phyloP scores from a whole-genome alignment of 257 asterid species.

The Solanum arcanum region DNA sequence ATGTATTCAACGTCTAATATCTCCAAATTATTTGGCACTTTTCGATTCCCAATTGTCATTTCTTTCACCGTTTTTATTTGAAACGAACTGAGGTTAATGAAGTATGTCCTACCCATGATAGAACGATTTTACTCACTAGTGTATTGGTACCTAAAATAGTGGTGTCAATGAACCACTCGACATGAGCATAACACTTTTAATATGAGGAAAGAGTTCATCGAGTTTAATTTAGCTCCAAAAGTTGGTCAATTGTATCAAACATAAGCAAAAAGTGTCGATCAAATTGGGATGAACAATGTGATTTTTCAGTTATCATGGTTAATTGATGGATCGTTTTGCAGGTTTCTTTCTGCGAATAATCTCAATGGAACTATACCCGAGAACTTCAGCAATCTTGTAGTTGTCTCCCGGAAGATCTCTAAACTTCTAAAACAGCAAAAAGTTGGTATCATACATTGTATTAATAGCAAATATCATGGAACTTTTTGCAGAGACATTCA shows the following conservation, averaged over 20 bases:
- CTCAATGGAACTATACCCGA: constrained; percentile 67
- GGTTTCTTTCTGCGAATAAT: constrained; percentile 31
- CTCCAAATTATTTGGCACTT: neutral
- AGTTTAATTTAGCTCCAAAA: neutral
- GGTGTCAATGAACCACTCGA: too few species aligned
- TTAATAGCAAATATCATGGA: neutral
- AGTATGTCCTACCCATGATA: too few species aligned
- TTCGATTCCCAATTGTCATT: neutral
- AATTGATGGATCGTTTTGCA: constrained; percentile 19
- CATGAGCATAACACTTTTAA: neutral
- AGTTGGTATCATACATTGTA: neutral
- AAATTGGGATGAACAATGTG: neutral
- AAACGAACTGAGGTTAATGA: neutral
- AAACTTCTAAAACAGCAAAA: neutral
- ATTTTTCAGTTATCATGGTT: neutral
- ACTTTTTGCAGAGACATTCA: constrained; percentile 54
- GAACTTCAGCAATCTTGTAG: constrained; percentile 22
- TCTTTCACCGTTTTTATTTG: neutral
- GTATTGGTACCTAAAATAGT: too few species aligned
- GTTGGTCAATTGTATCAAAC: neutral
- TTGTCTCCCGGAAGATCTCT: neutral
- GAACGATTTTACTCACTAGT: too few species aligned
- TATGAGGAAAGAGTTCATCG: neutral
- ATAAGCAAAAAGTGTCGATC: neutral
- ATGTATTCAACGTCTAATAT: neutral